These are phyloP conservation scores for Cornus florida DNA, from an alignment of 148 eudicot species.

Conservation along the genomic window DNA sequence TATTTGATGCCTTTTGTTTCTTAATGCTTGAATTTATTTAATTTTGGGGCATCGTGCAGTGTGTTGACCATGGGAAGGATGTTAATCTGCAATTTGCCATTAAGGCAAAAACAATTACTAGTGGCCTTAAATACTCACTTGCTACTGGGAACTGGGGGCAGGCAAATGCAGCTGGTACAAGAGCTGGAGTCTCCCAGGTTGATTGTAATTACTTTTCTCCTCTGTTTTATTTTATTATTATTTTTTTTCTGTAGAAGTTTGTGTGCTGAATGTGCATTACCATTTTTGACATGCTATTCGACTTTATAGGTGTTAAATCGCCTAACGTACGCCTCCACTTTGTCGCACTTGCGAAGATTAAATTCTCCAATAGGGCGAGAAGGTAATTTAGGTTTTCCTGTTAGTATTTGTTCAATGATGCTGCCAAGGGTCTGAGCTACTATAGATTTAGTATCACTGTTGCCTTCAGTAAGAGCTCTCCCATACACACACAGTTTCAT, in stretches of 20 bases:
- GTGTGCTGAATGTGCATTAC: not conserved
- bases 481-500: not conserved
- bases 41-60: slow-evolving; percentile 29
- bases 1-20: not conserved
- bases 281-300: not conserved
- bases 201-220: not conserved
- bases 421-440: not conserved
- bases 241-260: not conserved
- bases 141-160: slow-evolving; percentile 99
- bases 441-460: not conserved
- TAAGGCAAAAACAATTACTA: slow-evolving; percentile 95
- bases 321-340: slow-evolving; percentile 93
- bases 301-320: slow-evolving; percentile 78
- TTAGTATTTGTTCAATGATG: not conserved
- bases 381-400: slow-evolving; percentile 29
- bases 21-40: not conserved
- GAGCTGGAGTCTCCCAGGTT: slow-evolving; percentile 98
- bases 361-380: slow-evolving; percentile 98
- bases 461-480: not conserved
- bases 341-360: slow-evolving; percentile 87
- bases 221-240: not conserved
- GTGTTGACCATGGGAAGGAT: slow-evolving; percentile 93
- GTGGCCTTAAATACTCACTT: slow-evolving; percentile 95
- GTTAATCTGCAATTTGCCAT: slow-evolving; percentile 94
- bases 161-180: slow-evolving; percentile 98